phyloP scores from a whole-genome alignment of 495 filamentous ascomycete species.

The Chaetomidium leptoderma region DNA sequence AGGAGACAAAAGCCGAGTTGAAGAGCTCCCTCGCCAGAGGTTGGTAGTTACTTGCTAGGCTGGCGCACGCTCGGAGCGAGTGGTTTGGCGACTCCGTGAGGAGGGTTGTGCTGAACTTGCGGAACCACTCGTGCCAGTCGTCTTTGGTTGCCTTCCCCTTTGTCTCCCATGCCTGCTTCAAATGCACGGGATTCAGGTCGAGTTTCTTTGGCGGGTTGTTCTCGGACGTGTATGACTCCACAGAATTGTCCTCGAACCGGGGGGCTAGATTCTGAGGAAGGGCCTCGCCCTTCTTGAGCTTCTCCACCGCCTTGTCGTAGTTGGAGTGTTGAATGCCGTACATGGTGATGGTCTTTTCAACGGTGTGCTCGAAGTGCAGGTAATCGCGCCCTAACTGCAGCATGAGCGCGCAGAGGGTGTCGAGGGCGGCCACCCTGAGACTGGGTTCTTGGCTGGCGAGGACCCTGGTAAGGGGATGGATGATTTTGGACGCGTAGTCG shows the following conservation, averaged over 20 bases:
- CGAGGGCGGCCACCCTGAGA: conserved; percentile 78
- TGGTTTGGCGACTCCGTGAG: conserved; percentile 95
- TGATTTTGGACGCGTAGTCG: conserved; percentile 90
- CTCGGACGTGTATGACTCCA: conserved; percentile 75
- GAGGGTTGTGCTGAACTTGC: conserved; percentile 90
- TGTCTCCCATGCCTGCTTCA: conserved; percentile 96
- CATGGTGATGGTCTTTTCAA: conserved; percentile 70
- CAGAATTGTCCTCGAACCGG: conserved; percentile 68
- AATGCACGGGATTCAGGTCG: conserved; percentile 91
- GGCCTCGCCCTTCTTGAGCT: conserved; percentile 88
- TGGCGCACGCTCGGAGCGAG: conserved; percentile 86
- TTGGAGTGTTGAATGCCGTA: conserved; percentile 77
- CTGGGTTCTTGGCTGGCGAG: conserved; percentile 65
- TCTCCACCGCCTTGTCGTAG: conserved; percentile 84
- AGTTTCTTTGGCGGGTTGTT: conserved; percentile 81
- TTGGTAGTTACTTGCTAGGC: conserved; percentile 82
- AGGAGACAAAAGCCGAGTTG: conserved; percentile 97
- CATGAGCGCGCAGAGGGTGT: conserved; percentile 91
- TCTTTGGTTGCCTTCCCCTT: conserved; percentile 91
- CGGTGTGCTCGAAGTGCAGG: conserved; percentile 81
- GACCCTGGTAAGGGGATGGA: conserved; percentile 81
- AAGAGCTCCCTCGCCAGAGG: conserved; percentile 90
- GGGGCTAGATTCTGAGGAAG: conserved; percentile 91
- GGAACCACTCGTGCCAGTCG: conserved; percentile 99
- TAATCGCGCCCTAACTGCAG: conserved; percentile 95